Evolutionary conservation across 164 flowering plant species (phyloP), one percentile per base, ranked within the genome.

Genomic region (Cinnamomum chago): DNA sequence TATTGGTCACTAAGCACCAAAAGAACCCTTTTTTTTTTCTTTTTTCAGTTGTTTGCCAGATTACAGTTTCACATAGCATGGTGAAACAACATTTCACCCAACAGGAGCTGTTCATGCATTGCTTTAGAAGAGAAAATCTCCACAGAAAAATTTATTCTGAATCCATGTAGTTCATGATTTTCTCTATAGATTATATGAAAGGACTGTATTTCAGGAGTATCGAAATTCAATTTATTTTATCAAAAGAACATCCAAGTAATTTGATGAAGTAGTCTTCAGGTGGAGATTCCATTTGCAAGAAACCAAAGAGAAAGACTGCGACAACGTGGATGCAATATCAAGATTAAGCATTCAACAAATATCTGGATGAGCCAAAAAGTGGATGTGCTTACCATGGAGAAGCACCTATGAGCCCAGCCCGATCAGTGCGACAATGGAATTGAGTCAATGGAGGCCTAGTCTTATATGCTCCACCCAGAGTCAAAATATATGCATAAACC

Each of bases 341-440:
- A 70, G 62, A 20, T 17, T 12, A 25, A 58, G 69, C 6, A 67
- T 27, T 67, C 22, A 30, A 28, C 69, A 67, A 30, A 18, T 10
- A 13, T 27, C 40, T 27, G 35, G 9, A 47, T 35, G 47, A 3
- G 5, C 17, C 20, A 68, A 51, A 35, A 62, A 72, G 14, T 40
- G 47, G 23, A 62, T 9, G 50, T 62, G 24, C 81, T 81, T 70
- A 93, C 97, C 97, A 93, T 51, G 89, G 88, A 70, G 92, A 78
- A 12, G 77, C 81, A 58, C 71, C 40, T 52, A 93, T 74, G 20
- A 93, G 89, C 33, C 92, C 93, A 27, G 92, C 76, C 66, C 84
- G 88, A 82, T 91, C 95, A 55, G 90, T 85, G 20, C 94, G 85
- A 72, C 95, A 93, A 65, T 86, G 85, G 3, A 30, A 25, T 65